phyloP scores from a whole-genome alignment of 192 early-diverging fungal genomes.

The Chytriomyces confervae region DNA sequence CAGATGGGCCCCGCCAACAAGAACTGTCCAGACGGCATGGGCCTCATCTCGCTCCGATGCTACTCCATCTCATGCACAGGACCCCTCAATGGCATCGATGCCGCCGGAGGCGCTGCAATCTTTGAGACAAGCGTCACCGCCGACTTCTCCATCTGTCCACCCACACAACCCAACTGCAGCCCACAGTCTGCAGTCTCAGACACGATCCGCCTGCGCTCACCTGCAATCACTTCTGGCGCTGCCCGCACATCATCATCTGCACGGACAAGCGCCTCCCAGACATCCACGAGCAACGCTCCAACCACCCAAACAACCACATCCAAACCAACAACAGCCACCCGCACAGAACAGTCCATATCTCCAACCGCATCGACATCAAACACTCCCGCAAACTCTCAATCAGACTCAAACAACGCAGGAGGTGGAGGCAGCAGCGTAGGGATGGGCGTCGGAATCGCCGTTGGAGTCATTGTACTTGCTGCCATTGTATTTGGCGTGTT shows the following conservation, averaged over 20 bases:
- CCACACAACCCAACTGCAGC: too few species aligned
- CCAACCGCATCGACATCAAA: not conserved
- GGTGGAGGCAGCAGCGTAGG: not conserved
- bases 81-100: not conserved
- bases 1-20: not conserved
- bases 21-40: not conserved
- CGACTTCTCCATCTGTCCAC: too few species aligned
- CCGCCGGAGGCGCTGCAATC: not conserved
- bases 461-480: not conserved
- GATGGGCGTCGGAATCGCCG: not conserved
- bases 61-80: not conserved
- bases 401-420: not conserved
- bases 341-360: not conserved
- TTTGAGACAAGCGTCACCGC: not conserved
- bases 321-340: not conserved
- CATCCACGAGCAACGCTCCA: not conserved
- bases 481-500: not conserved
- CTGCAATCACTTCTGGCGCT: not conserved
- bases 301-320: not conserved
- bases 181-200: too few species aligned
- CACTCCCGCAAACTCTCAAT: not conserved
- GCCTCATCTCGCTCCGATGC: not conserved
- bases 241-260: not conserved
- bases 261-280: not conserved
- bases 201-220: too few species aligned